Base-by-base conservation (phyloP, 2,329 filamentous ascomycete genomes). In the Claviceps paspali region DNA sequence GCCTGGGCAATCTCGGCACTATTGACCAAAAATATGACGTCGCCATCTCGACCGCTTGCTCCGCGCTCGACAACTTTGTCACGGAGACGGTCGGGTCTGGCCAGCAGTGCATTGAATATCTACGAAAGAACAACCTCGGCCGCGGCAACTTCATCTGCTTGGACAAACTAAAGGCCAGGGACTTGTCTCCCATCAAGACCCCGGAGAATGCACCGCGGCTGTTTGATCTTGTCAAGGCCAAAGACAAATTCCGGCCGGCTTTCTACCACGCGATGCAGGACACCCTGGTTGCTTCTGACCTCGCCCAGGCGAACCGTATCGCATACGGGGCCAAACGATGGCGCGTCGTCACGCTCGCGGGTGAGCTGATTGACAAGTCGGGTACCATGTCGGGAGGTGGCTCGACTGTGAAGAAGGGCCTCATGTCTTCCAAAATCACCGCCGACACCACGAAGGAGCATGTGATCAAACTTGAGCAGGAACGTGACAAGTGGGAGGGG, bases 301-400 rank as follows among this genome's bases (percentile, higher is more conserved):
- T 98, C 11, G 79, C 83, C n/a, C 91, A 98, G 56, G 92, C 91
- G 2, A 95, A 96, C 59, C 79, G 91, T 33, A 95, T 98, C 46
- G 91, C 91, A 6, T 98, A 96, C 51, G 88, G 91, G 29, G 83
- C 83, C 32, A 83, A 78, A 63, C 69, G 91, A 56, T 98, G 91
- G 91, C 79, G 91, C 45, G 91, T 98, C 3, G 91, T 98, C 29
- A 98, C 91, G 0, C 72, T 98, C 2, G 85, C 87, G 42, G 91
- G 91, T 34, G 87, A 95, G 57, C 70, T 98, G 36, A 96, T 98
- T 47, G 91, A 98, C 62, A 92, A 92, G 55, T 95, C 88, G 1
- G 91, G 91, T 67, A 96, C 91, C 26, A 96, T 98, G 91, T 94
- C 84, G 41, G 91, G 91, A 65, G 91, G 91, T 67, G 91, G 91